These are phyloP conservation scores for Vigna radiata DNA, from an alignment of 306 rosid species.

Conservation along the genomic window DNA sequence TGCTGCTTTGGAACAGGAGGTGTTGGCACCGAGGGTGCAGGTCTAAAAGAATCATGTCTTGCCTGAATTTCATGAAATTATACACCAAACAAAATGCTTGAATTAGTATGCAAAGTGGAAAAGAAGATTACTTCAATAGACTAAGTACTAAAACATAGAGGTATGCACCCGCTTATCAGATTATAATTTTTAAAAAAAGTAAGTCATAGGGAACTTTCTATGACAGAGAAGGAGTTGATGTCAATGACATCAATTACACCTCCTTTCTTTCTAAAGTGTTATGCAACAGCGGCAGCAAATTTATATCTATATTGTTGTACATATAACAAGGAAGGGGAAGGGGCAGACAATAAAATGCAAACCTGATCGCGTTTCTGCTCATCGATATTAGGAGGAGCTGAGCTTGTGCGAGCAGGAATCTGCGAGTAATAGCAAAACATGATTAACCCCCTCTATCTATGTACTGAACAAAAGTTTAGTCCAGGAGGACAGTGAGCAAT, in stretches of 20 bases:
- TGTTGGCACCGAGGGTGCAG: constrained; percentile 60
- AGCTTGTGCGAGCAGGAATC: constrained; percentile 97
- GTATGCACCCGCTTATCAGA: constrained; percentile 7
- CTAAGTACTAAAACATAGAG: not conserved
- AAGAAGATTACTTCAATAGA: constrained; percentile 6
- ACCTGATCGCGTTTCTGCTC: constrained; percentile 97
- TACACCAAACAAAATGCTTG: constrained; percentile 16
- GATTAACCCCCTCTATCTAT: constrained; percentile 29
- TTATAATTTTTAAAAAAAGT: not conserved
- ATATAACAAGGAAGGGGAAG: constrained; percentile 5
- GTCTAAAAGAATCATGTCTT: constrained; percentile 63
- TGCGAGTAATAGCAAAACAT: constrained; percentile 45
- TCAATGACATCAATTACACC: not conserved
- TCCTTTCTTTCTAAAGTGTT: constrained; percentile 14
- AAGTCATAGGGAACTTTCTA: not conserved
- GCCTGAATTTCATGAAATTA: constrained; percentile 56
- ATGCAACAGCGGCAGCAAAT: not conserved
- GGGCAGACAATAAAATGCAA: constrained; percentile 26
- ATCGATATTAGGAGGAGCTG: constrained; percentile 97
- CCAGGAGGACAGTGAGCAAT: constrained; percentile 28
- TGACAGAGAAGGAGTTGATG: not conserved
- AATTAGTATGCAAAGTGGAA: constrained; percentile 4
- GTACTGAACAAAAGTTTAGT: not conserved
- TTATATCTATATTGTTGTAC: constrained; percentile 32
- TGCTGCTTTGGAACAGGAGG: constrained; percentile 77